Conservation (phyloP, 306 rosid species). For the Lagenaria siceraria region DNA sequence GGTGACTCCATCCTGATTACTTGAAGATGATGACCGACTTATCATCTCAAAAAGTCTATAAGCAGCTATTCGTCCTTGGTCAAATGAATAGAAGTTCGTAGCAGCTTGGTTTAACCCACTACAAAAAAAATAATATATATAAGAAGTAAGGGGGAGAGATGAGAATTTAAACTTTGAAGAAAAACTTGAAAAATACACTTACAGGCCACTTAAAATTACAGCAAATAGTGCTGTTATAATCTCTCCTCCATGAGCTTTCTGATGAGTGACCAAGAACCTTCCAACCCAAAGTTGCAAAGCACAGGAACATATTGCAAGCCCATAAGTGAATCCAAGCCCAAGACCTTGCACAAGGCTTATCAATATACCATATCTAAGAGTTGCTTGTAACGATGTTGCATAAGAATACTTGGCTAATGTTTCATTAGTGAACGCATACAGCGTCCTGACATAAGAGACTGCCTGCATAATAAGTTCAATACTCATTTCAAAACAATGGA, state of each 20-base stretch:
- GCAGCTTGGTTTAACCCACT: conserved; percentile 99
- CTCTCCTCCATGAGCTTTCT: conserved; percentile 88
- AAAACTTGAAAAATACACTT: conserved; percentile 26
- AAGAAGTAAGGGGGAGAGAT: conserved; percentile 11
- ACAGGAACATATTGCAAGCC: conserved; percentile 99
- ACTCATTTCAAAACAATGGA: conserved; percentile 1
- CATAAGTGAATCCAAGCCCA: conserved; percentile 98
- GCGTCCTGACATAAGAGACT: conserved; percentile 80
- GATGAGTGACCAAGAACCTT: conserved; percentile 52
- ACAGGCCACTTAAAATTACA: conserved; percentile 98
- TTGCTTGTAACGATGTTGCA: conserved; percentile 97
- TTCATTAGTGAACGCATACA: conserved; percentile 93
- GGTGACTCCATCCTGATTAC: conserved; percentile 67
- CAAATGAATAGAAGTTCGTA: conserved; percentile 97
- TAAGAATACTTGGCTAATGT: conserved; percentile 96
- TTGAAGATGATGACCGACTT: conserved; percentile 82
- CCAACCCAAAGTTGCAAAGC: conserved; percentile 99
- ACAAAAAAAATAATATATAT: conserved; percentile 3
- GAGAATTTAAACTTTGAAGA: conserved; percentile 2
- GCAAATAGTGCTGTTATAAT: conserved; percentile 88
- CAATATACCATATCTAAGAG: conserved; percentile 93
- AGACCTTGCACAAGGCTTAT: conserved; percentile 99
- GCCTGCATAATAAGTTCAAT: conserved; percentile 53
- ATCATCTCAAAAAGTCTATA: conserved; percentile 98
- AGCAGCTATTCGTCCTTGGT: conserved; percentile 99